Percentiles rank a stretch among this genome's conserved stretches.
Evolutionary conservation across 805 yeast genomes (phyloP).

Genomic region (Candida taoyuanica): DNA sequence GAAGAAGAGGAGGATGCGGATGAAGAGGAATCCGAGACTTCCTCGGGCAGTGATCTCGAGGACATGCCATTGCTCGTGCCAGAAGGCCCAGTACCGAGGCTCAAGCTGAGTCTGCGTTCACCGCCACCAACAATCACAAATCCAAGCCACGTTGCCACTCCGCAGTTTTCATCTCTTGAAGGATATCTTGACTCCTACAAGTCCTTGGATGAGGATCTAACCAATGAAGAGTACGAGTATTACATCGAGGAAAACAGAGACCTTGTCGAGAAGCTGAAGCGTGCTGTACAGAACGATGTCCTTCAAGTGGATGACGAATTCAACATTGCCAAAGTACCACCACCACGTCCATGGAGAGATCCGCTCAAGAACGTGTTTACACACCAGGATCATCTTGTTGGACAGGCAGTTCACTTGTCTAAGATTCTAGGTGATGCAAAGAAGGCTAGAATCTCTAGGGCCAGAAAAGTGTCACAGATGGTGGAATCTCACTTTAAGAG

Average conservation of each 20-base stretch:
- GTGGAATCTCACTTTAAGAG: slow-evolving; percentile 84
- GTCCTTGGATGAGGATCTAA: slow-evolving; percentile 56
- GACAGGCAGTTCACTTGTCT: slow-evolving; percentile 71
- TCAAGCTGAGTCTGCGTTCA: slow-evolving; percentile 29
- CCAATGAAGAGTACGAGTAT: slow-evolving; percentile 55
- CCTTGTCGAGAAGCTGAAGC: slow-evolving; percentile 39
- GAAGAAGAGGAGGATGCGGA: slow-evolving; percentile 13
- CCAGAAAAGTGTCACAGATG: slow-evolving; percentile 73
- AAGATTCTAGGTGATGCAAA: slow-evolving; percentile 64
- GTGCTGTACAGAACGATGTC: slow-evolving; percentile 42
- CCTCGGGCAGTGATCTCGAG: slow-evolving; percentile 10
- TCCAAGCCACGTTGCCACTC: slow-evolving; percentile 51
- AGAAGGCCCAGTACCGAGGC: slow-evolving; percentile 18
- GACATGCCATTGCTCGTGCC: slow-evolving; percentile 5
- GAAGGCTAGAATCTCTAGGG: slow-evolving; percentile 57
- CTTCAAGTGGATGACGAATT: slow-evolving; percentile 42
- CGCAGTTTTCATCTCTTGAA: slow-evolving; percentile 38
- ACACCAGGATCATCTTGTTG: slow-evolving; percentile 66
- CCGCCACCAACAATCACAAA: slow-evolving; percentile 52
- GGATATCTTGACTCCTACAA: slow-evolving; percentile 51
- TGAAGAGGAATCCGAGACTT: slow-evolving; percentile 15
- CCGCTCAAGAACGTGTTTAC: slow-evolving; percentile 44
- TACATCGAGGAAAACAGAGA: slow-evolving; percentile 49
- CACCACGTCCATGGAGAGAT: slow-evolving; percentile 44
- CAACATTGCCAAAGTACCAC: slow-evolving; percentile 33